Conservation (phyloP, 2,329 filamentous ascomycete genomes). For the Xylariaceae sp. region DNA sequence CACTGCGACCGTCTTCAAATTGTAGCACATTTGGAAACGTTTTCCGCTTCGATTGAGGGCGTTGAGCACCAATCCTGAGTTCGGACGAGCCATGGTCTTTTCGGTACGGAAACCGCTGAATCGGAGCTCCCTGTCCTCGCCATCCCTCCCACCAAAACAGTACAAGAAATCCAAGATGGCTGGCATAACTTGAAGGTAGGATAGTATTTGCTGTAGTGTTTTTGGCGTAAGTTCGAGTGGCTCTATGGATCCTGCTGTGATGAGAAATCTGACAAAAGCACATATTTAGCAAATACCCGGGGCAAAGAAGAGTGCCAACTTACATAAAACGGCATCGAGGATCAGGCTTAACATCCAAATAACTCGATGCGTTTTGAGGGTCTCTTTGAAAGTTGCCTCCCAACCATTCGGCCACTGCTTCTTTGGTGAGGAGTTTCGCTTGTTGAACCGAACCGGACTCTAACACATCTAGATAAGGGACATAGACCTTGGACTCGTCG, state of each 20-base stretch:
- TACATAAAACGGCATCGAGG: neutral
- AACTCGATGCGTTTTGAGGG: neutral
- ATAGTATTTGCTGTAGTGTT: conserved; percentile 19
- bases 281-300: neutral
- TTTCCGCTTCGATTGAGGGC: conserved; percentile 12
- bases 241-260: neutral
- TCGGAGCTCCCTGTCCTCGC: conserved; percentile 12
- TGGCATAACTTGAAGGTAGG: conserved; percentile 27
- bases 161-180: conserved; percentile 19
- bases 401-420: neutral
- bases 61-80: conserved; percentile 3
- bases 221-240: conserved; percentile 9
- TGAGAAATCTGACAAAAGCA: neutral
- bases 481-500: neutral
- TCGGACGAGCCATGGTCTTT: conserved; percentile 1
- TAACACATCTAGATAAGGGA: neutral
- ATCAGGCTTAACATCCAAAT: neutral
- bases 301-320: neutral
- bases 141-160: conserved; percentile 14
- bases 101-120: conserved; percentile 20
- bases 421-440: neutral
- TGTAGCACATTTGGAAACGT: conserved; percentile 19
- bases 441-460: neutral
- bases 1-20: conserved; percentile 13
- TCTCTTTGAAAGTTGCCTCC: neutral